Evolutionary conservation across 306 rosid genomes (phyloP), one percentile per base, ranked within the genome.

Genomic region (Heteromeles arbutifolia): DNA sequence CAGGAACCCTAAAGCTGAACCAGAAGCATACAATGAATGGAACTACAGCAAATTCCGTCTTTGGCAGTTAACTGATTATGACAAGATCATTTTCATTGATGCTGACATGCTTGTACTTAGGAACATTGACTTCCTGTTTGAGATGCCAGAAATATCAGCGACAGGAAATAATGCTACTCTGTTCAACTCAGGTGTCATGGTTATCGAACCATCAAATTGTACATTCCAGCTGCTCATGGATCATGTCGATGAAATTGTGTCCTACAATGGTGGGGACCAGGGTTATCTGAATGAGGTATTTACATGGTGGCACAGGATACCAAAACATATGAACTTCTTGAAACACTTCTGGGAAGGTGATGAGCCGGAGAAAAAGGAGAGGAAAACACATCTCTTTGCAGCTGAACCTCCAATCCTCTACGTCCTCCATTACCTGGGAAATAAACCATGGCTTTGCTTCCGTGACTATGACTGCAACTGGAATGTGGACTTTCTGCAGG

Each of bases 281-380:
- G 98, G 98, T 56, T 92, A 92, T 74, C 45, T 95, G 69, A 95
- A 92, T 65, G 98, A 95, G 75, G 85, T 95, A 53, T 95, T 92
- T 67, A 92, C 98, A 44, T 90, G 97, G 97, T 92, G 98, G 98
- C 98, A 95, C 53, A 88, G 98, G 75, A 92, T 95, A 59, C 98
- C 98, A 28, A 92, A 87, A 32, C 98, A 90, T 87, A 88, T 92
- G 97, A 94, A 94, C 83, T 91, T 94, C 92, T 84, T 94, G 87
- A 94, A 94, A 84, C 88, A 94, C 79, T 94, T 94, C 67, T 94
- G 98, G 98, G 61, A 84, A 70, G 98, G 98, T 18, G 98, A 94
- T 32, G 91, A 87, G 44, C 96, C 92, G 63, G 93, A 88, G 76
- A 86, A 84, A 78, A 94, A 92, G 65, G 79, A 79, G 70, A 94